Evolutionary conservation across 352 stramenopile genomes (phyloP).

Genomic region (Phytophthora melonis): DNA sequence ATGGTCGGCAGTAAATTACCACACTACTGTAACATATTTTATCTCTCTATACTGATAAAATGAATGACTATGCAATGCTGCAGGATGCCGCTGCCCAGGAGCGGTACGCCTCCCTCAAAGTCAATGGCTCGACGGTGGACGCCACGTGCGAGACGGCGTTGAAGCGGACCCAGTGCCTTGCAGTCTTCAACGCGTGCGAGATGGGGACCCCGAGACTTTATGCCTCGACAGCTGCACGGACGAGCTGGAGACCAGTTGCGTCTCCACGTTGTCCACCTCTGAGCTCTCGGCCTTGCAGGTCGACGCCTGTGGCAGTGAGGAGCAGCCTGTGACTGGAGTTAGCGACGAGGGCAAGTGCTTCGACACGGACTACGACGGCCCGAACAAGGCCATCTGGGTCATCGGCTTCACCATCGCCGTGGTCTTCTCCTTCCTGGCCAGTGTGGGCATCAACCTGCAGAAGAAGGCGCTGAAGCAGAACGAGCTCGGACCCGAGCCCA

Average conservation of each 20-base stretch:
- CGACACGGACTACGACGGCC: constrained; percentile 65
- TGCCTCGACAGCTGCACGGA: constrained; percentile 59
- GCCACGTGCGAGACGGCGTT: constrained; percentile 50
- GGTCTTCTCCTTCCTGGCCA: constrained; percentile 85
- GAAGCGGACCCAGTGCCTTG: constrained; percentile 60
- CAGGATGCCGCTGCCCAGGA: constrained; percentile 53
- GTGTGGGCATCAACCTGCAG: constrained; percentile 87
- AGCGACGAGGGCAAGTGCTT: constrained; percentile 79
- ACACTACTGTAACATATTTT: neutral
- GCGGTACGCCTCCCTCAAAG: constrained; percentile 39
- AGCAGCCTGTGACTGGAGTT: constrained; percentile 35
- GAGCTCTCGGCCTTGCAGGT: constrained; percentile 19
- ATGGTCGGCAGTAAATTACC: constrained; percentile 42
- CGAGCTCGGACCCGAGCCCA: constrained; percentile 51
- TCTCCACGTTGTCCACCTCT: constrained; percentile 15
- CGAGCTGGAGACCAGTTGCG: constrained; percentile 56
- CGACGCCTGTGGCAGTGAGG: constrained; percentile 45
- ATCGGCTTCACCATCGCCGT: constrained; percentile 83
- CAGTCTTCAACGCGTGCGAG: constrained; percentile 76
- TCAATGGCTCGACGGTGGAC: constrained; percentile 36
- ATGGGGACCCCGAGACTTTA: constrained; percentile 69
- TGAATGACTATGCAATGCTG: neutral
- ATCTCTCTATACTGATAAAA: neutral
- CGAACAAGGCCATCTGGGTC: constrained; percentile 75
- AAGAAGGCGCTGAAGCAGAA: constrained; percentile 89